Evolutionary conservation across 768 basidiomycete species (phyloP).

Genomic region (Heimioporus sp.): DNA sequence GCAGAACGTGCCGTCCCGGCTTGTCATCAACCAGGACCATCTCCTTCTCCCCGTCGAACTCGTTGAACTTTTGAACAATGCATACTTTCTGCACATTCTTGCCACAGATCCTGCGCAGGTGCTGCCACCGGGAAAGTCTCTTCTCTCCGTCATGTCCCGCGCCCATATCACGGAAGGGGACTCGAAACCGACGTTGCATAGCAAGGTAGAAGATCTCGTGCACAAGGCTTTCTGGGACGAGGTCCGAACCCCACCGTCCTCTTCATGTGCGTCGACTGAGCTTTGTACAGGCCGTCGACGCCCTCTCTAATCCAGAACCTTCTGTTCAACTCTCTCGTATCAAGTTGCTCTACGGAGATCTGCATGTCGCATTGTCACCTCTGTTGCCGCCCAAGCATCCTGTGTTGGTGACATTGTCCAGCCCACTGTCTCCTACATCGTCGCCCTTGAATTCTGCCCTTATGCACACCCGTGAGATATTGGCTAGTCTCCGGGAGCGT

Average conservation of each 20-base stretch:
- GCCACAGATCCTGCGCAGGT: constrained; percentile 58
- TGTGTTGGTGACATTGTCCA: constrained; percentile 49
- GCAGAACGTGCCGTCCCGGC: constrained; percentile 8
- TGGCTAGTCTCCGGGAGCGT: constrained; percentile 51
- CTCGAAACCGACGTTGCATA: constrained; percentile 38
- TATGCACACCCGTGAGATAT: constrained; percentile 52
- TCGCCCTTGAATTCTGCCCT: constrained; percentile 60
- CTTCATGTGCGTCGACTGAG: constrained; percentile 16
- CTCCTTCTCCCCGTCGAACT: constrained; percentile 53
- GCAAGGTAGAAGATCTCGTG: constrained; percentile 45
- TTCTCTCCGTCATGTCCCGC: constrained; percentile 58
- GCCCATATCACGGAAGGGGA: constrained; percentile 18
- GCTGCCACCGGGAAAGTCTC: constrained; percentile 70
- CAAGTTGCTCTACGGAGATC: constrained; percentile 53
- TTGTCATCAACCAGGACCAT: constrained; percentile 22
- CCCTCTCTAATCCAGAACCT: constrained; percentile 57
- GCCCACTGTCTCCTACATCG: constrained; percentile 64
- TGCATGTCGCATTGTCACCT: constrained; percentile 47
- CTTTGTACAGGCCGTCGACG: constrained; percentile 47
- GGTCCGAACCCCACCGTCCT: constrained; percentile 38
- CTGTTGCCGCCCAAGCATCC: constrained; percentile 58
- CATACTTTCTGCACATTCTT: constrained; percentile 66
- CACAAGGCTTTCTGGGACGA: constrained; percentile 76
- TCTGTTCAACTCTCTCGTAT: constrained; percentile 59
- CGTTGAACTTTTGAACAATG: constrained; percentile 52